A percentile compares a stretch with the other conserved stretches of the same genome.
These are phyloP conservation scores for Tolypocladium paradoxum DNA, from an alignment of 2,329 filamentous ascomycete species.

Conservation along the genomic window DNA sequence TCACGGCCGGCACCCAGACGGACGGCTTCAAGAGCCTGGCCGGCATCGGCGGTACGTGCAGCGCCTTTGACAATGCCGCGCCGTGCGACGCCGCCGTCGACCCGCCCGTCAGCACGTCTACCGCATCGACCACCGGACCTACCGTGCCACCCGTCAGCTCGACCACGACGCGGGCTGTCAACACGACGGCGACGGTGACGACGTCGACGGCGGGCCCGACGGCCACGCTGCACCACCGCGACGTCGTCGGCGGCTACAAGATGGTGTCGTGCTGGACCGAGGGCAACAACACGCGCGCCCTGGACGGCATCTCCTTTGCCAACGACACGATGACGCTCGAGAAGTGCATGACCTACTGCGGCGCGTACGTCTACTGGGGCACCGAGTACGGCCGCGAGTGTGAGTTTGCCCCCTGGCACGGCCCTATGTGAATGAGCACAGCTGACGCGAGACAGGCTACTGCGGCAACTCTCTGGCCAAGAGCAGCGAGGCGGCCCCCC, in stretches of 20 bases:
- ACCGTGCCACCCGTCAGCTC: slow-evolving; percentile 5
- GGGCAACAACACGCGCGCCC: slow-evolving; percentile 29
- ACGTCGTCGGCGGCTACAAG: slow-evolving; percentile 30
- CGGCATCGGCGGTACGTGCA: slow-evolving; percentile 33
- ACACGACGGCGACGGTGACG: neutral
- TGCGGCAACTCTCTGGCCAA: slow-evolving; percentile 32
- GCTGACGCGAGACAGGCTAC: slow-evolving; percentile 21
- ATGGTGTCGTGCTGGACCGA: slow-evolving; percentile 40
- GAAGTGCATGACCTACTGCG: slow-evolving; percentile 34
- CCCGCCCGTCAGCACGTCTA: slow-evolving; percentile 6
- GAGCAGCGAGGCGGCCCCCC: slow-evolving; percentile 15
- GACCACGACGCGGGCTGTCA: neutral
- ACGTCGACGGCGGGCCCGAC: slow-evolving; percentile 2
- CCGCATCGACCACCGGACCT: slow-evolving; percentile 5
- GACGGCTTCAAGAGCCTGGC: slow-evolving; percentile 40
- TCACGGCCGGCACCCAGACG: slow-evolving; percentile 28
- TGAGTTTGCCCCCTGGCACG: slow-evolving; percentile 14
- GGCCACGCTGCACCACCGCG: slow-evolving; percentile 17
- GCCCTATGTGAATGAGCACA: too few species aligned
- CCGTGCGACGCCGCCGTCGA: slow-evolving; percentile 13
- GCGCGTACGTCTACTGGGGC: slow-evolving; percentile 35
- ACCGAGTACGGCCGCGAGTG: slow-evolving; percentile 43
- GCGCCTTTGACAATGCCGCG: slow-evolving; percentile 24
- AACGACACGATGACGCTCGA: slow-evolving; percentile 40
- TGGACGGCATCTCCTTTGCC: slow-evolving; percentile 27